Evolutionary conservation across 768 basidiomycete species (phyloP).

Genomic region (Piloderma croceum): DNA sequence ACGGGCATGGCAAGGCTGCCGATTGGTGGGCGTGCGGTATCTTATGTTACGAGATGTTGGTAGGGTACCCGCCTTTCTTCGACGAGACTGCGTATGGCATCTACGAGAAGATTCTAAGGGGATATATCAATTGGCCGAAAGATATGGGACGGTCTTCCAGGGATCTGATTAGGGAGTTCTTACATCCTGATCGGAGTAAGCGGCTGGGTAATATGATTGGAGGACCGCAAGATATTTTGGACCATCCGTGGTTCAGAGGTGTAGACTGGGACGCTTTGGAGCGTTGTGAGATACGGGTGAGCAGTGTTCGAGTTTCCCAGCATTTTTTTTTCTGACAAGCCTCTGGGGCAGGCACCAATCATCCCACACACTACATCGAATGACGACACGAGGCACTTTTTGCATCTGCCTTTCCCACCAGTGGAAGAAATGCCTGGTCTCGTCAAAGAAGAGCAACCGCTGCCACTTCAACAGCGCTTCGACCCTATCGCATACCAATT

Average conservation of each 20-base stretch:
- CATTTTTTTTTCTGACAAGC: slow-evolving; percentile 3
- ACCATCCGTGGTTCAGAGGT: slow-evolving; percentile 92
- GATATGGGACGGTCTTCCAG: slow-evolving; percentile 86
- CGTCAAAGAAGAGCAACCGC: slow-evolving; percentile 54
- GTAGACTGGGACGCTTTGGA: slow-evolving; percentile 90
- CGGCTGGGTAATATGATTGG: slow-evolving; percentile 90
- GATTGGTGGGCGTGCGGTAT: slow-evolving; percentile 99
- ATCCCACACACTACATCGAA: slow-evolving; percentile 73
- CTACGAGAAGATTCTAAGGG: slow-evolving; percentile 93
- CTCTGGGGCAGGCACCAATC: slow-evolving; percentile 64
- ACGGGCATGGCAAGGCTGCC: slow-evolving; percentile 95
- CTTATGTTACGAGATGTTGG: slow-evolving; percentile 97
- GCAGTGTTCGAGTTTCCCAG: slow-evolving; percentile 18
- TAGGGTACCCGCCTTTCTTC: slow-evolving; percentile 97
- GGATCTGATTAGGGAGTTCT: slow-evolving; percentile 81
- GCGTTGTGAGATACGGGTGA: slow-evolving; percentile 77
- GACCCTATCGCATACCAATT: slow-evolving; percentile 69
- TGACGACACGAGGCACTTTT: slow-evolving; percentile 85
- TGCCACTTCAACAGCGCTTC: slow-evolving; percentile 55
- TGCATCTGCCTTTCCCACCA: slow-evolving; percentile 70
- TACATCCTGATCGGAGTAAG: slow-evolving; percentile 88
- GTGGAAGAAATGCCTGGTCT: slow-evolving; percentile 79
- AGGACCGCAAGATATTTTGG: slow-evolving; percentile 85
- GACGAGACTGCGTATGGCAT: slow-evolving; percentile 97
- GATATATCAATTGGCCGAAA: slow-evolving; percentile 86